Percentiles rank a stretch among this genome's conserved stretches.
Evolutionary conservation across 768 basidiomycete species (phyloP).

Genomic region (Strobilomyces echinocephalus): DNA sequence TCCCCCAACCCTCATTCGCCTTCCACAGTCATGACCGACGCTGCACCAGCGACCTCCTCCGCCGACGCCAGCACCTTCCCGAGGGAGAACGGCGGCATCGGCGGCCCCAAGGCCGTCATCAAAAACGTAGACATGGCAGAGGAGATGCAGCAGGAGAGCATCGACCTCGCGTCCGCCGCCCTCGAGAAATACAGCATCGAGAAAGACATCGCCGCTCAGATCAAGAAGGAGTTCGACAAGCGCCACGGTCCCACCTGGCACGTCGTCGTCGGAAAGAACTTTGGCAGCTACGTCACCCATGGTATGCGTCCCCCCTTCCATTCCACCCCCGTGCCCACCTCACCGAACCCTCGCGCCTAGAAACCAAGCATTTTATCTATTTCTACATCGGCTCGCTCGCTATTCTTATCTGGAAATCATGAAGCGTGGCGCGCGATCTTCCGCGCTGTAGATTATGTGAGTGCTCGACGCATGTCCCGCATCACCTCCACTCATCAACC

Average conservation of each 20-base stretch:
- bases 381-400: conserved; percentile 93
- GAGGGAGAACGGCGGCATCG: conserved; percentile 33
- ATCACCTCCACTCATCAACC: neutral
- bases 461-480: neutral
- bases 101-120: conserved; percentile 78
- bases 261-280: conserved; percentile 98
- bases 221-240: conserved; percentile 98
- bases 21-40: conserved; percentile 46
- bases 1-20: neutral
- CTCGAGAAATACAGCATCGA: conserved; percentile 92
- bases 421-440: conserved; percentile 22
- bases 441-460: conserved; percentile 24
- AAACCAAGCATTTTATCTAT: conserved; percentile 99
- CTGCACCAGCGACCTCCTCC: conserved; percentile 53
- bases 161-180: conserved; percentile 81
- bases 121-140: conserved; percentile 97
- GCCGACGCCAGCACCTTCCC: conserved; percentile 47
- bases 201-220: conserved; percentile 96
- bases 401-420: conserved; percentile 94
- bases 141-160: conserved; percentile 92
- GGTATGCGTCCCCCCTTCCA: conserved; percentile 37
- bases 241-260: conserved; percentile 95
- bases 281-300: conserved; percentile 97
- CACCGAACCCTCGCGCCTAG: conserved; percentile 37
- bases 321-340: conserved; percentile 4